Evolutionary conservation across 225 moss, liverwort and hornwort genomes (phyloP), one percentile per base, ranked within the genome.

Genomic region (Polytrichum commune): DNA sequence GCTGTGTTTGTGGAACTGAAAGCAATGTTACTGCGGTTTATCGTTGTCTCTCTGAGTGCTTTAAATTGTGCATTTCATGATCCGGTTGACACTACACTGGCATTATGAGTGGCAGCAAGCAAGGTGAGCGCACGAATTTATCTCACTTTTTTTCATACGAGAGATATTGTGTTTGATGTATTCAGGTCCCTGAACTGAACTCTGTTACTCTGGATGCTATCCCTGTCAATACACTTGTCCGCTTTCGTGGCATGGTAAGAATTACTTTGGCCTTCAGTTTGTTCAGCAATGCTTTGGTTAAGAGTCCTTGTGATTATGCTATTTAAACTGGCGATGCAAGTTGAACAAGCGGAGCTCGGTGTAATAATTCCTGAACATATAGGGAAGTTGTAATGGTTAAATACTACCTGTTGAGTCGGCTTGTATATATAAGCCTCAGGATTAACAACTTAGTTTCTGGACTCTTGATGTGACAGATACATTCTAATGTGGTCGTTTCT

Each of bases 181-280:
- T 82, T 46, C 78, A 98, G 95, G 90, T 98, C 60, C 93, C 95
- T 22, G 98, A 98, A 74, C 84, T 98, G 18, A 98, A 98, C 76
- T 90, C 90, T 20, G 75, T 74, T 29, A 75, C 88, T 23, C 72
- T 95, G 27, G 84, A 89, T 81, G 73, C 91, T 33, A 90, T 98
- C 64, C 91, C 98, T 53, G 68, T 76, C 60, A 91, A 93, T 60
- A 90, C 86, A 67, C 90, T 98, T 19, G 95, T 98, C 63, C 90
- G 95, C 65, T 98, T 93, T 73, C 91, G 95, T 62, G 95, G 98
- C 74, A 90, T 98, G 98, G 97, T 93, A 82, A n/a, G 38, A 18
- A 35, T 65, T 32, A n/a, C 24, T 20, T 23, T n/a, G 58, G 7
- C 58, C 24, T 58, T 35, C 0, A 9, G 20, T 22, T 8, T 57